Base-by-base conservation (phyloP, 768 basidiomycete species). In the Trametes cingulata region DNA sequence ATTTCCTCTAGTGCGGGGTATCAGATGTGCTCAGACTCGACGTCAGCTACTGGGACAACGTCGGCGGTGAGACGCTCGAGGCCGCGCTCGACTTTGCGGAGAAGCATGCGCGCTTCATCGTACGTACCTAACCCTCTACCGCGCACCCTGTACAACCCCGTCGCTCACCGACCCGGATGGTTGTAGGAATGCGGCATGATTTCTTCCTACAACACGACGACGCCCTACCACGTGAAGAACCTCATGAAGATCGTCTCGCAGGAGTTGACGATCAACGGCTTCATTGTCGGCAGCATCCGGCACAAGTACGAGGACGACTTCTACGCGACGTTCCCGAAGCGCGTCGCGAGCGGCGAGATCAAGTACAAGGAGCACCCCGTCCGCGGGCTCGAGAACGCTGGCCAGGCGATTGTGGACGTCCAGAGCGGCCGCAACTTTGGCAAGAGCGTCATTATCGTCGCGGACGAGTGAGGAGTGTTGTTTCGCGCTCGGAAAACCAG, bases 371-470 rank as follows among this genome's bases (percentile, higher is more conserved):
- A 80, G 65, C 61, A 76, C 60, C 48, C 68, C 45, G 64, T 64
- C 52, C 53, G 65, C 49, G 73, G 77, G 10, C 65, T 80, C 13
- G 68, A 75, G 56, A 60, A 69, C 35, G 72, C 68, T 2, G 74
- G 74, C 1, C 60, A 77, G 58, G 76, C 73, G 43, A 64, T 80
- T 43, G 12, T 67, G 10, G 71, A 71, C 22, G 68, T 77, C 39
- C 71, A 73, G 69, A 68, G 61, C 36, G 77, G 77, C 3, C 61
- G 47, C 22, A 72, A 76, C 62, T 69, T 63, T 5, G 76, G 70
- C 4, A 79, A 79, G 68, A 69, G 65, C 29, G 74, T 78, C 25
- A 63, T 78, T 35, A 51, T 71, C 14, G 69, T 75, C 8, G 69
- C 65, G 19, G 56, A 72, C 33, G 65, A 72, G 36, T 71, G 60